Percentiles rank a stretch among this genome's conserved stretches.
These are phyloP conservation scores for Tulasnella sp. DNA, from an alignment of 768 basidiomycete genomes.

Conservation along the genomic window DNA sequence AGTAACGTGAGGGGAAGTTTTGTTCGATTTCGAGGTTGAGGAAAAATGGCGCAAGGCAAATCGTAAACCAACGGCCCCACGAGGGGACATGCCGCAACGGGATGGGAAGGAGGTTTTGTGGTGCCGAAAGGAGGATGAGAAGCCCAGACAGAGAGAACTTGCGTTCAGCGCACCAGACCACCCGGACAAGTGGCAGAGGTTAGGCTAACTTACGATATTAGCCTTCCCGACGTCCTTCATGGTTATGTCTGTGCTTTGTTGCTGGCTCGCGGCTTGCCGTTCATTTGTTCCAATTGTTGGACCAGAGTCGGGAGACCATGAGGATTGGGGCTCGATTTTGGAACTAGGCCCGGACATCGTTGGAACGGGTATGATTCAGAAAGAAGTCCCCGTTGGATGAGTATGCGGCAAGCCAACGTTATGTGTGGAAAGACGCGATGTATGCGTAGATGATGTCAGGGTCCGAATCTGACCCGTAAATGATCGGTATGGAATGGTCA, in stretches of 20 bases:
- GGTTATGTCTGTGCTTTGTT: not conserved
- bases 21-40: not conserved
- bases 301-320: not conserved
- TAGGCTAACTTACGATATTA: conserved; percentile 14
- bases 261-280: not conserved
- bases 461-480: not conserved
- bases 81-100: not conserved
- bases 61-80: not conserved
- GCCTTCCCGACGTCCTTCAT: conserved; percentile 4
- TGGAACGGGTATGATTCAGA: not conserved
- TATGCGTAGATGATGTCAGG: not conserved
- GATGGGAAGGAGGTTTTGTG: not conserved
- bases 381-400: not conserved
- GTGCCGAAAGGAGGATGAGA: conserved; percentile 5
- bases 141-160: not conserved
- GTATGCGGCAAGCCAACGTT: not conserved
- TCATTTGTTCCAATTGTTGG: not conserved
- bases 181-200: not conserved
- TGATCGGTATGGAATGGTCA: not conserved
- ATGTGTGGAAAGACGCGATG: not conserved
- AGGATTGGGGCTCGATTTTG: not conserved
- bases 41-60: not conserved
- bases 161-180: not conserved
- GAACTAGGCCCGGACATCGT: not conserved
- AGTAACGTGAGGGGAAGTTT: not conserved